Percentiles rank a stretch among this genome's conserved stretches.
Evolutionary conservation across 768 basidiomycete genomes (phyloP).

Genomic region (Lyophyllum decastes): DNA sequence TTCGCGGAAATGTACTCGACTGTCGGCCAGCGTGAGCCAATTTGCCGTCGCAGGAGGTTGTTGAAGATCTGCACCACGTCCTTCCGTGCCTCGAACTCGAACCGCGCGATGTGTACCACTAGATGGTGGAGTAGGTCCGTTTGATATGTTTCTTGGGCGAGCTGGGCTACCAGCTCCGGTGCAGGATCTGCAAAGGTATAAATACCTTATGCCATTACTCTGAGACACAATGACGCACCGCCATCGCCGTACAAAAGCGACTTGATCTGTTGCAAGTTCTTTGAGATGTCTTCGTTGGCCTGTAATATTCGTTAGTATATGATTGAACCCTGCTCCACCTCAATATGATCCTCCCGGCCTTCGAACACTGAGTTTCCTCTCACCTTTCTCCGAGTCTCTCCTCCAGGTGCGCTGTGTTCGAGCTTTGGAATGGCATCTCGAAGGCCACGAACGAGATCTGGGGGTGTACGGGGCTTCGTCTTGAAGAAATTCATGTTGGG

Average conservation of each 20-base stretch:
- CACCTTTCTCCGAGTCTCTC: constrained; percentile 82
- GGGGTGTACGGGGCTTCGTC: constrained; percentile 83
- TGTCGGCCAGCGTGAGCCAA: constrained; percentile 93
- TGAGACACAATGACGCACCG: constrained; percentile 48
- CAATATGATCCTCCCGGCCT: neutral
- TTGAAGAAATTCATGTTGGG: constrained; percentile 91
- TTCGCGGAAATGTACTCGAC: constrained; percentile 89
- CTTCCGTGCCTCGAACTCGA: constrained; percentile 94
- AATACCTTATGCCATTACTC: constrained; percentile 1
- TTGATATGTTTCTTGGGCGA: constrained; percentile 94
- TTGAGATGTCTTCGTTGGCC: constrained; percentile 89
- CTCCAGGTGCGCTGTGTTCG: constrained; percentile 71
- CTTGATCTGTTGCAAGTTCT: constrained; percentile 91
- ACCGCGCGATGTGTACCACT: constrained; percentile 77
- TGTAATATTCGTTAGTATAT: constrained; percentile 28
- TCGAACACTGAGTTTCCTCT: constrained; percentile 16
- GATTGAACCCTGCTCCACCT: neutral
- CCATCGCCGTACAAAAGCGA: constrained; percentile 85
- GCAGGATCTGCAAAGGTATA: constrained; percentile 60
- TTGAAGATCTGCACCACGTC: constrained; percentile 89
- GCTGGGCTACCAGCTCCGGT: constrained; percentile 89
- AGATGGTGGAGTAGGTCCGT: constrained; percentile 84
- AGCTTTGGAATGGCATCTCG: constrained; percentile 79
- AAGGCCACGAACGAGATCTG: constrained; percentile 82
- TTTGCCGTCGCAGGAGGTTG: constrained; percentile 86